Base-by-base conservation (phyloP, 768 basidiomycete genomes). In the Lactifluus echinatus region DNA sequence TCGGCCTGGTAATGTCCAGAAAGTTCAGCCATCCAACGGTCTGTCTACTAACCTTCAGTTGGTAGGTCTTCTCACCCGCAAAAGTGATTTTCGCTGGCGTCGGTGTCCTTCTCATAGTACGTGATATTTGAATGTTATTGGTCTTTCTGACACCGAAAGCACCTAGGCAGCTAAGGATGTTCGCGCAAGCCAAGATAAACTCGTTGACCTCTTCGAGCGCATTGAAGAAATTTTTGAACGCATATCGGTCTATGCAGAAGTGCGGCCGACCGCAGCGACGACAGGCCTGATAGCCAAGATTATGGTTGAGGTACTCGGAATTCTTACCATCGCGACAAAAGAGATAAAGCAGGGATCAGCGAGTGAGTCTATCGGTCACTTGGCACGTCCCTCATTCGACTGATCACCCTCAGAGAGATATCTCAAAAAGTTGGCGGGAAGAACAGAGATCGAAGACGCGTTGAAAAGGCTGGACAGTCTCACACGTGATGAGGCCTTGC, bases 201-300 rank as follows among this genome's bases (percentile, higher is more conserved):
- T 54, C 24, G 19, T 36, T 24, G 53, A 54, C 11, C 11, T 54
- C n/a, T 54, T 54, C 24, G 33, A 36, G 5, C 50, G 33, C 6
- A 54, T 54, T 7, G 44, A 54, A 19, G 51, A 52, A 31, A 33
- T 52, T 14, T 52, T 52, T 33, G 29, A 11, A 33, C 51, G 51
- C 1, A 15, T 52, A 1, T 28, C 42, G 42, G 29, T 21, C 8
- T 52, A 42, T 31, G 40, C 28, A 3, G 40, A 52, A 21, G 51
- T 52, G 28, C 51, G 28, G 8, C 28, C 19, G 2, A 52, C 40
- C 3, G 19, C 14, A 12, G 14, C 12, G 14, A 52, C 33, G 51
- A 52, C 11, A 3, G 40, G 43, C 14, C 5, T 42, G 28, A 52
- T 43, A 7, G 29, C 33, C 14, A 31, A 52, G 29, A 52, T 43